Evolutionary conservation across 2,329 filamentous ascomycete species (phyloP).

Genomic region (Aspergillus amoenus): DNA sequence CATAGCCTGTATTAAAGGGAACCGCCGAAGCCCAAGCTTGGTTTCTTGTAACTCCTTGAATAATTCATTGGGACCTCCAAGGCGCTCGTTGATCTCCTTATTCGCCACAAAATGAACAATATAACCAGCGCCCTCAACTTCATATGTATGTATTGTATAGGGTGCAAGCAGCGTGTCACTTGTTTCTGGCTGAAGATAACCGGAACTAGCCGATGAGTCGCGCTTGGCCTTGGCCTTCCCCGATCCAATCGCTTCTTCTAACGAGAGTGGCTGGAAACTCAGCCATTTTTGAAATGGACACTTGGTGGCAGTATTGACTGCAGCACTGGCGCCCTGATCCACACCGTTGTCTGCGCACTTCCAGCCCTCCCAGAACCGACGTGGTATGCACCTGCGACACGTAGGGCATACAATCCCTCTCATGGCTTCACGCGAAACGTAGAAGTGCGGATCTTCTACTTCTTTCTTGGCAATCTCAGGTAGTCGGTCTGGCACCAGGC

Average conservation of each 20-base stretch:
- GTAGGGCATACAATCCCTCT: constrained; percentile 65
- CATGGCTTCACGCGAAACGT: constrained; percentile 55
- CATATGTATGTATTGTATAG: constrained; percentile 37
- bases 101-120: constrained; percentile 60
- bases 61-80: constrained; percentile 60
- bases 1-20: constrained; percentile 30
- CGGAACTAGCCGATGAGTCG: constrained; percentile 26
- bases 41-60: constrained; percentile 51
- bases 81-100: constrained; percentile 49
- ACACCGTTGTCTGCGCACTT: constrained; percentile 44
- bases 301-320: too few relatives aligned
- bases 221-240: constrained; percentile 31
- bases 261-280: constrained; percentile 28
- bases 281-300: constrained; percentile 51
- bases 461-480: constrained; percentile 32
- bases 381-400: constrained; percentile 62
- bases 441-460: constrained; percentile 35
- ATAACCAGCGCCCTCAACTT: constrained; percentile 39
- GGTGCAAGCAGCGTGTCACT: constrained; percentile 24
- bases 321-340: too few relatives aligned
- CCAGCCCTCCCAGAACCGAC: constrained; percentile 63
- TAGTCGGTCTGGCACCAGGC: constrained; percentile 42
- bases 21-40: constrained; percentile 50
- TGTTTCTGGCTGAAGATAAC: constrained; percentile 25
- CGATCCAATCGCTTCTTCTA: constrained; percentile 29